Conservation (phyloP, 306 rosid genomes). For the Sphenostylis stenocarpa region DNA sequence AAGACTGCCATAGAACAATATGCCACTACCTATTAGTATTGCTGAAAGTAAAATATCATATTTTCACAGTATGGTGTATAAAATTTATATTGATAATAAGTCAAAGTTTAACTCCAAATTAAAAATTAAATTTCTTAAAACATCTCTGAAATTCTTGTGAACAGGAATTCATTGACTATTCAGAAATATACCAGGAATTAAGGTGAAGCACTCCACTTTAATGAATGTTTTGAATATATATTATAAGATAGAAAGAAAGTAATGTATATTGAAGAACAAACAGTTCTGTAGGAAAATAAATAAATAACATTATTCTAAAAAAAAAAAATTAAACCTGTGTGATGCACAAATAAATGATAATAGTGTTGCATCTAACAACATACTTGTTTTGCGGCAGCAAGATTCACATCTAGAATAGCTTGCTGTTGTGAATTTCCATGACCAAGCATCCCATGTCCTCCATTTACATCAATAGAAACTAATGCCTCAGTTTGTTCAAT, state of each 20-base stretch:
- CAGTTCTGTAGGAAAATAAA: neutral
- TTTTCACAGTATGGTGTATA: neutral
- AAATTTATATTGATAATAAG: neutral
- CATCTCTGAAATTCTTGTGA: neutral
- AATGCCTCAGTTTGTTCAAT: conserved; percentile 99
- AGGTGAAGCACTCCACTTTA: conserved; percentile 3
- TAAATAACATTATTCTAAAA: neutral
- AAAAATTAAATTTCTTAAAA: conserved; percentile 7
- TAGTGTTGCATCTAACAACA: conserved; percentile 37
- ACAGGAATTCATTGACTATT: neutral
- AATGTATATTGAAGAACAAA: neutral
- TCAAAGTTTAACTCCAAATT: neutral
- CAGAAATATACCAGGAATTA: conserved; percentile 1
- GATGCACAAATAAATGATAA: conserved; percentile 26
- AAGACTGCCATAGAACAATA: neutral
- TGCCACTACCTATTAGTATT: neutral
- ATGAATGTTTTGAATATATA: neutral
- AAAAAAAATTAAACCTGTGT: conserved; percentile 10
- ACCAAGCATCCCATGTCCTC: conserved; percentile 94
- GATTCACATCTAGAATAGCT: conserved; percentile 93
- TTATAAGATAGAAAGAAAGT: neutral
- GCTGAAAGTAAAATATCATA: conserved; percentile 10
- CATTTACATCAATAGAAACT: conserved; percentile 96
- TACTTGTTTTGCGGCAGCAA: conserved; percentile 91
- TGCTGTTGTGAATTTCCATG: conserved; percentile 78